These are phyloP conservation scores for Henckelia pumila DNA, from an alignment of 257 asterid species.

Conservation along the genomic window DNA sequence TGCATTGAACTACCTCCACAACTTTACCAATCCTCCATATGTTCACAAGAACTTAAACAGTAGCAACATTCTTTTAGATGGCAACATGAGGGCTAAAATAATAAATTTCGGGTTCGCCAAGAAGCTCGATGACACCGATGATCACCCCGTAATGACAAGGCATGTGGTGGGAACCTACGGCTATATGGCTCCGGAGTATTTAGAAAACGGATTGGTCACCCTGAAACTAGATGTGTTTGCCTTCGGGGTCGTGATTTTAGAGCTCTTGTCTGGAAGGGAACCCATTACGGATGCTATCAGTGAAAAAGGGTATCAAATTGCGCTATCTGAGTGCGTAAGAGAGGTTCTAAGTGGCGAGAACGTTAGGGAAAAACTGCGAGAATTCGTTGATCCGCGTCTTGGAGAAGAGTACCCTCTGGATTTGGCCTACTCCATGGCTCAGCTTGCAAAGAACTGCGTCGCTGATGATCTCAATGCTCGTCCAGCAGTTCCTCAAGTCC, in stretches of 20 bases:
- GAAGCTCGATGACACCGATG: conserved; percentile 21
- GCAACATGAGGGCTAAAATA: conserved; percentile 48
- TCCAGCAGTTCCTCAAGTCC: conserved; percentile 37
- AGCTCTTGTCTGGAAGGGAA: conserved; percentile 47
- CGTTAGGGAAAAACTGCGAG: conserved; percentile 44
- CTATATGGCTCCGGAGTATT: conserved; percentile 59
- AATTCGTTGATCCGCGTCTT: conserved; percentile 44
- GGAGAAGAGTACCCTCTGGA: conserved; percentile 44
- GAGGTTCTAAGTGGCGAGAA: conserved; percentile 40
- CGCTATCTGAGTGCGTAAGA: conserved; percentile 29
- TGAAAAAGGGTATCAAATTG: conserved; percentile 8
- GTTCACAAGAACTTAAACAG: conserved; percentile 61
- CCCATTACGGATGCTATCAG: background rate
- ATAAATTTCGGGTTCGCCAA: conserved; percentile 44
- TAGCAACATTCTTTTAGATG: conserved; percentile 50
- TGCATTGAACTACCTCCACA: conserved; percentile 63
- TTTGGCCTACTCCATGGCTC: conserved; percentile 45
- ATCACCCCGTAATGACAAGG: conserved; percentile 28
- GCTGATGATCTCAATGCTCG: conserved; percentile 37
- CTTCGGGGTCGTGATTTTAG: conserved; percentile 46
- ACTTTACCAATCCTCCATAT: conserved; percentile 56
- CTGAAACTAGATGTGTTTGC: conserved; percentile 59
- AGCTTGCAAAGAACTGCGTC: conserved; percentile 51
- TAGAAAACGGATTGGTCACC: conserved; percentile 52
- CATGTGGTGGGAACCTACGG: conserved; percentile 61